A percentile compares a stretch with the other conserved stretches of the same genome.
These are phyloP conservation scores for Aspergillus avenaceus DNA, from an alignment of 495 filamentous ascomycete species.

Conservation along the genomic window DNA sequence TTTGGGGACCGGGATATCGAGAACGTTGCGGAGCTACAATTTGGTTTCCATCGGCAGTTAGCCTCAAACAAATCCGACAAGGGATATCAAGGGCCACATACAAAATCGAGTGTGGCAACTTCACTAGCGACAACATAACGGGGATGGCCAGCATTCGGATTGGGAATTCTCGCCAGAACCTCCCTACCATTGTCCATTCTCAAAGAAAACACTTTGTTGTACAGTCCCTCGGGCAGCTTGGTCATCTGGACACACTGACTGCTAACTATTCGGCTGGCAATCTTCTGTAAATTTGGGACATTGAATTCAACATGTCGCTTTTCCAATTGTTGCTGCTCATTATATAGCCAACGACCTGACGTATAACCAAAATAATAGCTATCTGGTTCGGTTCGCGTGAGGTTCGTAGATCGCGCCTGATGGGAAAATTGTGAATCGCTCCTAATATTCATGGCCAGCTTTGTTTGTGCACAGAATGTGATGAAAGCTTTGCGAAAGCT, in stretches of 20 bases:
- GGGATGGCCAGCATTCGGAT: constrained; percentile 24
- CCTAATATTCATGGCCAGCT: too few relatives aligned
- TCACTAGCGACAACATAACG: constrained; percentile 29
- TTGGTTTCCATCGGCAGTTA: not conserved
- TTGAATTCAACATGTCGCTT: constrained; percentile 4
- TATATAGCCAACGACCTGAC: constrained; percentile 2
- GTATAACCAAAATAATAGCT: constrained; percentile 2
- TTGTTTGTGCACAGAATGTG: too few relatives aligned
- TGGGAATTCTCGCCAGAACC: constrained; percentile 34
- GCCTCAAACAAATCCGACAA: not conserved
- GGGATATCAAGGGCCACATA: not conserved
- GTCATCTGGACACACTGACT: constrained; percentile 2
- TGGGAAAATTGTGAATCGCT: too few relatives aligned
- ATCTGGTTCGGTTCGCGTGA: too few relatives aligned
- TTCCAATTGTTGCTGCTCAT: constrained; percentile 3
- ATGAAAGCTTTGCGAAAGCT: too few relatives aligned
- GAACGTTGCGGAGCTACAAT: constrained; percentile 9
- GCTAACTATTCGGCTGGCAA: not conserved
- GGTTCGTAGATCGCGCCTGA: too few relatives aligned
- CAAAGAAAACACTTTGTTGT: constrained; percentile 35
- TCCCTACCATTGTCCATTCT: constrained; percentile 24
- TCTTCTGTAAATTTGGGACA: not conserved
- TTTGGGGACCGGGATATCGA: constrained; percentile 10
- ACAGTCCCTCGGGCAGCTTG: constrained; percentile 28
- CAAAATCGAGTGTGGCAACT: constrained; percentile 37